Percentiles rank a stretch among this genome's conserved stretches.
Conservation (phyloP, 768 basidiomycete genomes). For the Boletus sp. region DNA sequence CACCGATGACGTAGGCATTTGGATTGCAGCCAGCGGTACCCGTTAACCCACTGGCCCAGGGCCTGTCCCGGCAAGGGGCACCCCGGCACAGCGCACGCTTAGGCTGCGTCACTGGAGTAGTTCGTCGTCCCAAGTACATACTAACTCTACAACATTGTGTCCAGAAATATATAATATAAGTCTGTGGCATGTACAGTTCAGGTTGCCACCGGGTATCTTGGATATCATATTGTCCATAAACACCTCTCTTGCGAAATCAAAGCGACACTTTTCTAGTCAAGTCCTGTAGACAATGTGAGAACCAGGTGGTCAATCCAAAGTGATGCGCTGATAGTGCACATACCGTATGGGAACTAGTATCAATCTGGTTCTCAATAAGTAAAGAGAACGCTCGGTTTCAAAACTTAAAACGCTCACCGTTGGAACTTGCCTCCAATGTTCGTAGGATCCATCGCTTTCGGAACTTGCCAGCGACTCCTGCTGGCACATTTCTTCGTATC, state of each 20-base stretch:
- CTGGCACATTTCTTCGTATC: conserved; percentile 5
- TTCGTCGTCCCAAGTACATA: too few species aligned
- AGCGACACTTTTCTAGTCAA: conserved; percentile 7
- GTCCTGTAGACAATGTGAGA: conserved; percentile 6
- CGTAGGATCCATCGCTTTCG: neutral
- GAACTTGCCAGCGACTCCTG: neutral
- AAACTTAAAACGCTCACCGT: conserved; percentile 15
- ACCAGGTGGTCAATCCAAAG: neutral
- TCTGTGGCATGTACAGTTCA: too few species aligned
- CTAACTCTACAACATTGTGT: too few species aligned
- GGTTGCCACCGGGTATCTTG: too few species aligned
- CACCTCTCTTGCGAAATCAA: too few species aligned
- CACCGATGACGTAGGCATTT: conserved; percentile 47
- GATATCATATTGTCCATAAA: too few species aligned
- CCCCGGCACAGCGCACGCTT: too few species aligned
- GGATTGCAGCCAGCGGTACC: conserved; percentile 40
- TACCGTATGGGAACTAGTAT: conserved; percentile 9
- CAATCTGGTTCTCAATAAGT: conserved; percentile 4
- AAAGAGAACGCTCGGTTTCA: neutral
- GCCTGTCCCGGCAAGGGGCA: too few species aligned
- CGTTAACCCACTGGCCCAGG: too few species aligned
- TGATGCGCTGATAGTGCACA: neutral
- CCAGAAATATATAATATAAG: too few species aligned
- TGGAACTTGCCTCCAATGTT: conserved; percentile 15
- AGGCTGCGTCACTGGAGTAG: too few species aligned